Evolutionary conservation across 257 asterid genomes (phyloP).

Genomic region (Lithospermum erythrorhizon): DNA sequence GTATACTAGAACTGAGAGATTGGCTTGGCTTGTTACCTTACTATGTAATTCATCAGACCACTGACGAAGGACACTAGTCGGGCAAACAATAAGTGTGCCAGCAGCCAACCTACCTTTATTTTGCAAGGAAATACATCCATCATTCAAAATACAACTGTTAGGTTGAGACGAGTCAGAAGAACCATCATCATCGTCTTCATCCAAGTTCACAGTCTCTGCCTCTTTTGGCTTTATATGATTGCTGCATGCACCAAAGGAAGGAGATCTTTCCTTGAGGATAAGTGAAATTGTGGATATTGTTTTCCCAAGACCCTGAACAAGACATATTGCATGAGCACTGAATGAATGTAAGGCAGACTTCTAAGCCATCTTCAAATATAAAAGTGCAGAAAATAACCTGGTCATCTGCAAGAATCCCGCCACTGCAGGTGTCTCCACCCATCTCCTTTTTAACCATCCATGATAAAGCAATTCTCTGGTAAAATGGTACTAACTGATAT

Average conservation of each 20-base stretch:
- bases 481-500: slow-evolving; percentile 17
- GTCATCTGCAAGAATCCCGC: slow-evolving; percentile 99
- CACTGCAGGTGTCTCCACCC: slow-evolving; percentile 69
- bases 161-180: slow-evolving; percentile 21
- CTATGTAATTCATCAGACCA: slow-evolving; percentile 89
- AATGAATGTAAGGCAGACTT: slow-evolving; percentile 4
- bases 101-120: slow-evolving; percentile 76
- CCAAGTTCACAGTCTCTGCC: slow-evolving; percentile 77
- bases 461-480: slow-evolving; percentile 82
- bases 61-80: slow-evolving; percentile 96
- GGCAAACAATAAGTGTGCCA: slow-evolving; percentile 96
- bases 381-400: slow-evolving; percentile 47
- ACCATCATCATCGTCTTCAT: slow-evolving; percentile 65
- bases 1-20: slow-evolving; percentile 76
- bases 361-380: background rate
- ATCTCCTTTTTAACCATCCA: slow-evolving; percentile 99
- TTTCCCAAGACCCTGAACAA: slow-evolving; percentile 90
- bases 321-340: slow-evolving; percentile 11
- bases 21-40: slow-evolving; percentile 73
- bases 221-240: slow-evolving; percentile 27
- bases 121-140: slow-evolving; percentile 21
- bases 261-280: slow-evolving; percentile 79
- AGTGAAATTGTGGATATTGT: slow-evolving; percentile 94
- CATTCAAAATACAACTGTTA: slow-evolving; percentile 20
- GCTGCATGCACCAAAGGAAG: slow-evolving; percentile 37